Base-by-base conservation (phyloP, 148 eudicot species). In the Nepenthes mirabilis region DNA sequence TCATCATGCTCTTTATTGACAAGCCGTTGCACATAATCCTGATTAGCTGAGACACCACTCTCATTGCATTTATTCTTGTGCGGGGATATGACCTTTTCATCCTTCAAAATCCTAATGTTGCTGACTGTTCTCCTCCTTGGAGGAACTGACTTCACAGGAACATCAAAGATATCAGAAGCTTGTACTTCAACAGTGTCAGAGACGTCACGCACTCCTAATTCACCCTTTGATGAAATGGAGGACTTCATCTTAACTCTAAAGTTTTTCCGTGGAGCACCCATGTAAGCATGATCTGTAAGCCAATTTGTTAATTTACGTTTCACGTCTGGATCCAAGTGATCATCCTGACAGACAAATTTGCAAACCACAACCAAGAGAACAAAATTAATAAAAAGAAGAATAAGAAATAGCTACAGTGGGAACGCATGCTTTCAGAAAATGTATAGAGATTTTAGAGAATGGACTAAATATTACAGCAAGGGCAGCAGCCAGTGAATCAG, bases 71-170 rank as follows among this genome's bases (percentile, higher is more conserved):
- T 77, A 57, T 77, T 79, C 56, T 66, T 75, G 50, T 68, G 65
- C 14, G 59, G 55, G 47, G 74, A 74, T 37, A 72, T 50, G 40
- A 55, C 73, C 56, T 74, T 69, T 11, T 68, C 77, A 61, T 80
- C 88, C 71, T 75, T 83, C 71, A 91, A 53, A 73, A 72, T 59
- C 66, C 68, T 65, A 37, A 77, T 60, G 47, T 78, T 78, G 68
- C 81, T 78, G 66, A 85, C 83, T 33, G 91, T 85, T 64, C 87
- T 83, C 65, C 86, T 78, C 50, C 83, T 82, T 56, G 94, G 82
- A 50, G 94, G 93, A 61, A 78, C 86, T 7, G 84, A 78, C 64
- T 86, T 90, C 37, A 90, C 84, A 65, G 95, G 80, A 62, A 84
- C 81, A 63, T 78, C 85, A 55, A 77, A 59, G 43, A 60, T 65